A percentile compares a stretch with the other conserved stretches of the same genome.
These are phyloP conservation scores for Didymella keratinophila DNA, from an alignment of 2,329 filamentous ascomycete species.

Conservation along the genomic window DNA sequence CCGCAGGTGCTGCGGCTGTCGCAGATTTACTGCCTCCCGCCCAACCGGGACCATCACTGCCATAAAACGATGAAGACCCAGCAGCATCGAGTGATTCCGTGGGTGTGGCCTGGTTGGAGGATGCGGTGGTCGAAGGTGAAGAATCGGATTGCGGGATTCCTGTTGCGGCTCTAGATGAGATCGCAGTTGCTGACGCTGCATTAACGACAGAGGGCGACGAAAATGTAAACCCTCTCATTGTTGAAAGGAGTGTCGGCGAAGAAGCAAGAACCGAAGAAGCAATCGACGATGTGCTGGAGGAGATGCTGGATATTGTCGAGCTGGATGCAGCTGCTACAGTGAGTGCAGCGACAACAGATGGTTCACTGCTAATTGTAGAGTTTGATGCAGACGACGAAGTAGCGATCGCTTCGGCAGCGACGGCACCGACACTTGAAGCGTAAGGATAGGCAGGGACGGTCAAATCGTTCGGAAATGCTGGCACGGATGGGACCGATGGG, in stretches of 20 bases:
- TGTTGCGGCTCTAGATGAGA: constrained; percentile 9
- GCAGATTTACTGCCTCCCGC: constrained; percentile 17
- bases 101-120: constrained; percentile 1
- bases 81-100: constrained; percentile 16
- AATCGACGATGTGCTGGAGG: constrained; percentile 10
- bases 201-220: background rate
- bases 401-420: constrained; percentile 17
- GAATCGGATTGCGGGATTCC: background rate
- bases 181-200: background rate
- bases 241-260: constrained; percentile 8
- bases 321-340: background rate
- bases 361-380: constrained; percentile 14
- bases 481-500: constrained; percentile 29
- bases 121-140: background rate
- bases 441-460: constrained; percentile 47
- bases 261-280: constrained; percentile 6
- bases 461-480: constrained; percentile 46
- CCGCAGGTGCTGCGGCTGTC: constrained; percentile 26
- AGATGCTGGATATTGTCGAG: constrained; percentile 5
- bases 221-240: constrained; percentile 9
- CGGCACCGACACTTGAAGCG: constrained; percentile 30
- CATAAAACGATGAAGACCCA: constrained; percentile 16
- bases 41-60: constrained; percentile 8
- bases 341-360: constrained; percentile 9
- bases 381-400: constrained; percentile 21